Percentiles rank a stretch among this genome's conserved stretches.
These are phyloP conservation scores for Discostella stelligera DNA, from an alignment of 352 stramenopile genomes.

Conservation along the genomic window DNA sequence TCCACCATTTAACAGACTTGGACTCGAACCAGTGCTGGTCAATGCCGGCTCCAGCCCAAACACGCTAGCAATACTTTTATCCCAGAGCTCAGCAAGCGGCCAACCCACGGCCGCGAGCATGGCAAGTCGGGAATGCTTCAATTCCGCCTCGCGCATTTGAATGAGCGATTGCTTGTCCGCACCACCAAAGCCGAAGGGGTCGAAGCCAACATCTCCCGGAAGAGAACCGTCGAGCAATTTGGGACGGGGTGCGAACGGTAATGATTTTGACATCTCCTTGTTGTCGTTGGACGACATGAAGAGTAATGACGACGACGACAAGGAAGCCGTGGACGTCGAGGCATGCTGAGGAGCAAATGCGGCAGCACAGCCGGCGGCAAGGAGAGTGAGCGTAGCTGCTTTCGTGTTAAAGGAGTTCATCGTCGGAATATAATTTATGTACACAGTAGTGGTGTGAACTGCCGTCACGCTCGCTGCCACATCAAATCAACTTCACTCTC, in stretches of 20 bases:
- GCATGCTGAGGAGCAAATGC: conserved; percentile 46
- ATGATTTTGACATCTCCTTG: conserved; percentile 64
- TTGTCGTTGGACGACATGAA: conserved; percentile 31
- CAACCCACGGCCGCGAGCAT: conserved; percentile 80
- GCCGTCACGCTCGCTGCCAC: too few species aligned
- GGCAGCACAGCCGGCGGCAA: conserved; percentile 29
- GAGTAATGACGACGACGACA: conserved; percentile 18
- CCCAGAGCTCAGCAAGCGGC: conserved; percentile 76
- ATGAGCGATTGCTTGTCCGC: conserved; percentile 62
- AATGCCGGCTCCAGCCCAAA: conserved; percentile 61
- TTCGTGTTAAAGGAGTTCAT: conserved; percentile 3
- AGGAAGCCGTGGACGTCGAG: background rate
- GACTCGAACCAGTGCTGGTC: conserved; percentile 65
- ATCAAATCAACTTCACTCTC: too few species aligned
- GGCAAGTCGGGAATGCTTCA: conserved; percentile 78
- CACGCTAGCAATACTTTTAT: conserved; percentile 68
- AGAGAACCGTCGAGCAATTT: conserved; percentile 76
- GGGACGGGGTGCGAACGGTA: conserved; percentile 70
- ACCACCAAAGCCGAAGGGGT: conserved; percentile 71
- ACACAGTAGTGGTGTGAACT: too few species aligned
- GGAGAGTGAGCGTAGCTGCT: conserved; percentile 20
- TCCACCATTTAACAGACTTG: conserved; percentile 80
- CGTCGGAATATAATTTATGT: too few species aligned
- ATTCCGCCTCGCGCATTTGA: conserved; percentile 80
- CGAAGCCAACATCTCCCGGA: conserved; percentile 75